Evolutionary conservation across 2,329 filamentous ascomycete species (phyloP).

Genomic region (Keithomyces neogunnii): DNA sequence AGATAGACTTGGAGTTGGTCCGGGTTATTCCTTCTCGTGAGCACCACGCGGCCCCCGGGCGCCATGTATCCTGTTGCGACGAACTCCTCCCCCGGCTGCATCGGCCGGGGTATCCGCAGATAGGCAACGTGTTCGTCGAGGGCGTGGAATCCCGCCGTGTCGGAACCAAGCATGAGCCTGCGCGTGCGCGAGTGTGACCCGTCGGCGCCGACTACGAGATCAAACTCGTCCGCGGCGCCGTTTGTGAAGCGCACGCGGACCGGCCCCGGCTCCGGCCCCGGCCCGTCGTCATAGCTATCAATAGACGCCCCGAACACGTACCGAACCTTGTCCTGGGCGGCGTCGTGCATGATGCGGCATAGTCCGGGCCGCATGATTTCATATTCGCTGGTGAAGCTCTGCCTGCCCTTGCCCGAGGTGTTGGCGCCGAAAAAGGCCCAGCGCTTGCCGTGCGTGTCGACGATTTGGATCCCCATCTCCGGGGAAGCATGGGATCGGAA

Average conservation of each 20-base stretch:
- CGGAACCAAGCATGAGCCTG: constrained; percentile 18
- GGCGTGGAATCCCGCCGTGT: constrained; percentile 13
- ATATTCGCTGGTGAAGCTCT: constrained; percentile 44
- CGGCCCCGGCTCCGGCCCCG: constrained; percentile 14
- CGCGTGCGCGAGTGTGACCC: constrained; percentile 24
- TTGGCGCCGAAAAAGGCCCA: constrained; percentile 27
- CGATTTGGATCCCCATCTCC: neutral
- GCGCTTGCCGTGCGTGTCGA: constrained; percentile 3
- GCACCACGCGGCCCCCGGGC: constrained; percentile 25
- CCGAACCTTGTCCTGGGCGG: constrained; percentile 16
- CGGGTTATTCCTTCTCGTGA: constrained; percentile 16
- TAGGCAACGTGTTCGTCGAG: constrained; percentile 9
- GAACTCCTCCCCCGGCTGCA: constrained; percentile 14
- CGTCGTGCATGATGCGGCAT: constrained; percentile 39
- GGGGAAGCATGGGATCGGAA: neutral
- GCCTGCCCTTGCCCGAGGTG: constrained; percentile 32
- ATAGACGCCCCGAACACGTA: constrained; percentile 23
- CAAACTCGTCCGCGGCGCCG: constrained; percentile 32
- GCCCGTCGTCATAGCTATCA: constrained; percentile 19
- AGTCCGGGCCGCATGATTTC: constrained; percentile 53
- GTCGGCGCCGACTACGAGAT: constrained; percentile 47
- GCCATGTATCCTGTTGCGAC: constrained; percentile 20
- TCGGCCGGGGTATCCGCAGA: constrained; percentile 11
- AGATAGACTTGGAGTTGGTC: constrained; percentile 14
- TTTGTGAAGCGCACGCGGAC: constrained; percentile 34